Percentiles rank a stretch among this genome's conserved stretches.
Conservation (phyloP, 2,329 filamentous ascomycete genomes). For the Ophiocordyceps sinensis region DNA sequence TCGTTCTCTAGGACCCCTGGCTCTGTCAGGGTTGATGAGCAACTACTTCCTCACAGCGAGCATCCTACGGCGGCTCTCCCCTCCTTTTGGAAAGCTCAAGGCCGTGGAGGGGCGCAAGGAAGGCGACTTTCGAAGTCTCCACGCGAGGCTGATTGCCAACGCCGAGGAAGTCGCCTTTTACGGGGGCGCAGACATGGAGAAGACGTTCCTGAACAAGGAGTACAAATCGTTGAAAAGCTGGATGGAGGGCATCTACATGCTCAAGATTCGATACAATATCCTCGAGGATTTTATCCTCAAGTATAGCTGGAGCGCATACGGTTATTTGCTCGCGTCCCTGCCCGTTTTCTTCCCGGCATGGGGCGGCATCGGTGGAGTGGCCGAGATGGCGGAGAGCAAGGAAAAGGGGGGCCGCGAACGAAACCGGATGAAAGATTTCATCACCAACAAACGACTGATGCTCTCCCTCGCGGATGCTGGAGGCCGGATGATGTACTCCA, state of each 20-base stretch:
- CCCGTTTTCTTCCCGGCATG: conserved; percentile 90
- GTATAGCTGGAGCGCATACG: conserved; percentile 97
- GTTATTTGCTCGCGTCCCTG: conserved; percentile 82
- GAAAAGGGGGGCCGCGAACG: conserved; percentile 52
- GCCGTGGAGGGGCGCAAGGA: conserved; percentile 91
- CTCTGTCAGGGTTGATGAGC: conserved; percentile 69
- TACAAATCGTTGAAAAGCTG: conserved; percentile 87
- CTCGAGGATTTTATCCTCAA: conserved; percentile 96
- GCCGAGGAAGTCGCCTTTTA: conserved; percentile 98
- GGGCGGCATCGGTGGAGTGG: conserved; percentile 66
- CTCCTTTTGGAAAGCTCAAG: conserved; percentile 92
- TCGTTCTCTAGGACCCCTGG: conserved; percentile 75
- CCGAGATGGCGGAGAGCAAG: conserved; percentile 44
- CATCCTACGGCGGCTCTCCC: conserved; percentile 73
- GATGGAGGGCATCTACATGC: conserved; percentile 97
- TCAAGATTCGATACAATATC: conserved; percentile 98
- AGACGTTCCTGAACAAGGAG: conserved; percentile 77
- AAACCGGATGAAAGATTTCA: conserved; percentile 93
- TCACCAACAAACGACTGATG: conserved; percentile 98
- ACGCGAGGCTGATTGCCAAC: conserved; percentile 87
- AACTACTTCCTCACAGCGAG: conserved; percentile 94
- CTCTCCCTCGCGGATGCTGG: conserved; percentile 91
- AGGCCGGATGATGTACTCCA: conserved; percentile 98
- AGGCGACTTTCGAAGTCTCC: conserved; percentile 83
- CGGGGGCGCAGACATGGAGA: conserved; percentile 88